These are phyloP conservation scores for Backusella luteola DNA, from an alignment of 192 early-diverging fungal species.

Conservation along the genomic window DNA sequence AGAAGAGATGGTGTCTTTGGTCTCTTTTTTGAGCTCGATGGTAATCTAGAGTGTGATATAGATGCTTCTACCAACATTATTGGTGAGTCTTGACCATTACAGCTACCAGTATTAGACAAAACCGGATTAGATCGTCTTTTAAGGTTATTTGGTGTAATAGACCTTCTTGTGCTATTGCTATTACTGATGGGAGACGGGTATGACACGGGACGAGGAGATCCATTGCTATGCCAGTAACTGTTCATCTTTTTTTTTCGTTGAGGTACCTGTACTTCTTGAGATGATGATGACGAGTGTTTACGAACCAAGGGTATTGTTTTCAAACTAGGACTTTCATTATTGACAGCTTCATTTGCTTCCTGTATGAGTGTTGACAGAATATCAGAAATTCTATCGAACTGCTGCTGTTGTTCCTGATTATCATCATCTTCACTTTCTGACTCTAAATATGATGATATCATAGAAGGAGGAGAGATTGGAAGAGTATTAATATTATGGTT, in stretches of 20 bases:
- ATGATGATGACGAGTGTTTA: background rate
- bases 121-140: background rate
- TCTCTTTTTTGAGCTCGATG: background rate
- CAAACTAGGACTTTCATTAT: background rate
- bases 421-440: conserved; percentile 7
- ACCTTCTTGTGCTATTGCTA: background rate
- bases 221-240: background rate
- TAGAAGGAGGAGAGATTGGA: conserved; percentile 19
- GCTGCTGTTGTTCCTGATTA: conserved; percentile 11
- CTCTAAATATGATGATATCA: background rate
- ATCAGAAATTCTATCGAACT: conserved; percentile 30
- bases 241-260: background rate
- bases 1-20: background rate
- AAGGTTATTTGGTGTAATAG: conserved; percentile 4
- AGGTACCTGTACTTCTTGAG: background rate
- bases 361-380: conserved; percentile 29
- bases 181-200: background rate
- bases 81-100: background rate
- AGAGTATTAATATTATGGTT: conserved; percentile 13
- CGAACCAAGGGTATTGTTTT: conserved; percentile 1
- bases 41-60: background rate
- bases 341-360: conserved; percentile 33
- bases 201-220: background rate
- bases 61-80: background rate
- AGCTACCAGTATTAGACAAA: background rate